Base-by-base conservation (phyloP, 73 alveolate species). In the Durusdinium trenchii region DNA sequence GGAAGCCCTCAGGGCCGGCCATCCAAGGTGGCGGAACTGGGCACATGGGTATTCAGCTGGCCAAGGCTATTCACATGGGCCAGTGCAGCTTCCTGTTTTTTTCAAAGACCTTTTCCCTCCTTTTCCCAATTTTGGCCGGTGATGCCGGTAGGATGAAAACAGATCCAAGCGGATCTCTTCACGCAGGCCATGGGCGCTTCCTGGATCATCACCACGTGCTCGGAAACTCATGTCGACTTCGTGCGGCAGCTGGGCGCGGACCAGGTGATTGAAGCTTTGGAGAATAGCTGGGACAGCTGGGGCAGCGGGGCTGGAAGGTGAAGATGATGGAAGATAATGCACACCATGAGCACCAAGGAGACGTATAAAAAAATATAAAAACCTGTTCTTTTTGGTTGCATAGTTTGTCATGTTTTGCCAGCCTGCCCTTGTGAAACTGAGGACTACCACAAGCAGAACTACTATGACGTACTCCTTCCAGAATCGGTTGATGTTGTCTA, bases 21-120 rank as follows among this genome's bases (percentile, higher is more conserved):
- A n/a, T n/a, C n/a, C n/a, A n/a, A 86, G 95, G 95, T 38, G 96
- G 96, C 35, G 96, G 96, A n/a, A 89, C 96, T 26, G 96, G 96
- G n/a, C 96, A 89, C 69, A 43, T 89, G 96, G 96, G 96, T 69
- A 89, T 89, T 45, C 96, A 89, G 86, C 51, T 89, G 85, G 96
- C 96, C 14, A 89, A 86, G 95, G 95, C 95, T 7, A 50, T 82
- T 16, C 61, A 36, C 50, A 16, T 52, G 75, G 40, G 7, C 54
- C 54, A 38, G 52, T 38, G 38, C 18, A 30, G 83, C 83, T 69
- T 1, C 43, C 18, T 42, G 3, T 26, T 12, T 60, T 23, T 23
- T 60, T 1, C 3, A 60, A 23, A 60, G 73, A 60, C 30, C 18
- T 23, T 23, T 60, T 60, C 73, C 73, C n/a, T 32, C 73, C 18